phyloP scores from a whole-genome alignment of 2,329 filamentous ascomycete species.

The Colletotrichum musae region DNA sequence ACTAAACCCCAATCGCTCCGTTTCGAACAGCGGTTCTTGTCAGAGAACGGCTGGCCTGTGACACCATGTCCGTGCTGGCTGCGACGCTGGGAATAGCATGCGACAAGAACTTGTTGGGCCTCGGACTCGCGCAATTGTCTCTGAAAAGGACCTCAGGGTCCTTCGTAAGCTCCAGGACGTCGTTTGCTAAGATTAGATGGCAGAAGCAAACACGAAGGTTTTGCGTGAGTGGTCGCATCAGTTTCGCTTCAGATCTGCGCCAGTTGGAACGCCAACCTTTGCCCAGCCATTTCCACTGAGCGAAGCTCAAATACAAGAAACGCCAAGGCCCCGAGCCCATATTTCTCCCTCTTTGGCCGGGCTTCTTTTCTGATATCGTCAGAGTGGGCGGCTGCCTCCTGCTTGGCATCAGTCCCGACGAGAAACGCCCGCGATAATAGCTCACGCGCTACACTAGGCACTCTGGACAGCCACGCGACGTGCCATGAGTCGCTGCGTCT shows the following conservation, averaged over 20 bases:
- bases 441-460: neutral
- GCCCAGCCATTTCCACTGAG: neutral
- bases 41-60: slow-evolving; percentile 34
- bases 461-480: neutral
- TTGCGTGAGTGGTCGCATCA: neutral
- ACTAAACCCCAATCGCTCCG: neutral
- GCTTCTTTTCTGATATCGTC: slow-evolving; percentile 1
- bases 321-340: slow-evolving; percentile 30
- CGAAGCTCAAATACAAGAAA: slow-evolving; percentile 36
- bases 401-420: slow-evolving; percentile 26
- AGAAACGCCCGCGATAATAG: slow-evolving; percentile 5
- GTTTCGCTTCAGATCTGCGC: slow-evolving; percentile 3
- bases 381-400: slow-evolving; percentile 12
- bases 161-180: neutral
- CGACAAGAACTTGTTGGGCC: slow-evolving; percentile 8
- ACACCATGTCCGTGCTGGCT: slow-evolving; percentile 23
- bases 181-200: slow-evolving; percentile 20
- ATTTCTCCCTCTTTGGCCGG: slow-evolving; percentile 9
- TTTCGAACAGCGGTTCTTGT: slow-evolving; percentile 6
- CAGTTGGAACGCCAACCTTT: neutral
- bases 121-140: slow-evolving; percentile 23
- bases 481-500: slow-evolving; percentile 12
- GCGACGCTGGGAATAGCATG: slow-evolving; percentile 36
- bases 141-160: slow-evolving; percentile 19
- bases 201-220: slow-evolving; percentile 1